A percentile compares a stretch with the other conserved stretches of the same genome.
Evolutionary conservation across 371 early-diverging fungal species (phyloP).

Genomic region (Mortierella sp.): DNA sequence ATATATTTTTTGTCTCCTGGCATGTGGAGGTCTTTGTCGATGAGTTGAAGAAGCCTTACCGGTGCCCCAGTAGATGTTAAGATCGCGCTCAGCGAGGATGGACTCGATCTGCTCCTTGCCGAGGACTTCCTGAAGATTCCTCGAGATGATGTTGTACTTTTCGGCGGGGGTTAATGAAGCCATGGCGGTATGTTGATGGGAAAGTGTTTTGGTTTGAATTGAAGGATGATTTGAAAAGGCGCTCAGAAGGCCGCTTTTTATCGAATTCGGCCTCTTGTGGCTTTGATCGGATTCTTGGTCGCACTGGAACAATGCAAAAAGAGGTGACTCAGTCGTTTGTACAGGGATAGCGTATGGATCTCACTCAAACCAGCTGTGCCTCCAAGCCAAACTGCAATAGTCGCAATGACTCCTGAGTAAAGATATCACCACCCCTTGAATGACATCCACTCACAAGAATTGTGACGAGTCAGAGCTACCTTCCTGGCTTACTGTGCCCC

Average conservation of each 20-base stretch:
- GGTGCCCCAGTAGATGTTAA: conserved; percentile 99
- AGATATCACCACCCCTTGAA: neutral
- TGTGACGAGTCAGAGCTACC: neutral
- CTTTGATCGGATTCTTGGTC: conserved; percentile 6
- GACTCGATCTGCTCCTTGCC: conserved; percentile 92
- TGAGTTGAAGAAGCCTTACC: conserved; percentile 68
- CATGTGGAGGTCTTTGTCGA: no score
- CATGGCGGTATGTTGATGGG: conserved; percentile 39
- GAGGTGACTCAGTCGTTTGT: conserved; percentile 4
- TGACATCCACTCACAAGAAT: neutral
- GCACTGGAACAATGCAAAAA: neutral
- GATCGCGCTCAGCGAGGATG: conserved; percentile 90
- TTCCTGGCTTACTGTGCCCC: neutral
- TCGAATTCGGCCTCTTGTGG: neutral
- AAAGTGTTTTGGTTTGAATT: neutral
- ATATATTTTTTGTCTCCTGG: neutral
- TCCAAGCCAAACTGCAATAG: neutral
- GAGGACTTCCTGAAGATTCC: conserved; percentile 98
- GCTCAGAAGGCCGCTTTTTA: neutral
- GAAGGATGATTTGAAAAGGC: neutral
- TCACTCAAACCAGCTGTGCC: neutral
- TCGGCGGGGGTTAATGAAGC: conserved; percentile 70
- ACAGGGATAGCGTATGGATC: no score
- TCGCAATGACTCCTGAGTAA: neutral
- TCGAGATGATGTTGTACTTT: conserved; percentile 91